These are phyloP conservation scores for Dactylellina parvicollis DNA, from an alignment of 2,329 filamentous ascomycete species.

Conservation along the genomic window DNA sequence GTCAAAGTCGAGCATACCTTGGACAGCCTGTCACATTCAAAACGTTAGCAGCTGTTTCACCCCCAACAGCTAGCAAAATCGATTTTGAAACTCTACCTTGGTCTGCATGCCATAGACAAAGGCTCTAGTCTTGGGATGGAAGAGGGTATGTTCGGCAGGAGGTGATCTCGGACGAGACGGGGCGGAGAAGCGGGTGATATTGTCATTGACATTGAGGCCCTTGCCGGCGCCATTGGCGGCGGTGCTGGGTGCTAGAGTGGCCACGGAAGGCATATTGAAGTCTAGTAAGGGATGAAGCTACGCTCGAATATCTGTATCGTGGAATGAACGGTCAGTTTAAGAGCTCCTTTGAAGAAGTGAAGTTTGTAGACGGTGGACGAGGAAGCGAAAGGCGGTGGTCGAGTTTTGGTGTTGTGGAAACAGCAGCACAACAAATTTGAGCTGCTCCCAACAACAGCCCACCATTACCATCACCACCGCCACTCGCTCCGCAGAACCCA, in stretches of 20 bases:
- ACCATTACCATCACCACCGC: no score
- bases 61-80: neutral
- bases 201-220: constrained; percentile 85
- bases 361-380: constrained; percentile 63
- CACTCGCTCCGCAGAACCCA: neutral
- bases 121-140: constrained; percentile 99
- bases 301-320: constrained; percentile 3
- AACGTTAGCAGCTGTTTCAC: neutral
- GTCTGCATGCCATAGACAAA: constrained; percentile 99
- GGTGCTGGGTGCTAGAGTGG: constrained; percentile 56
- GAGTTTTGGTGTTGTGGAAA: constrained; percentile 48
- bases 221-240: constrained; percentile 58
- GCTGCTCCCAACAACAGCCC: constrained; percentile 29
- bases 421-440: constrained; percentile 47
- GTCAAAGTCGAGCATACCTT: constrained; percentile 86
- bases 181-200: constrained; percentile 94
- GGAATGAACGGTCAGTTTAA: neutral
- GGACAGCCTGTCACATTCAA: constrained; percentile 62
- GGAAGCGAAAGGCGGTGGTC: constrained; percentile 58
- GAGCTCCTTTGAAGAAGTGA: neutral
- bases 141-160: constrained; percentile 85
- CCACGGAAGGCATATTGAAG: constrained; percentile 45
- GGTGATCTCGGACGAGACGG: constrained; percentile 93
- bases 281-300: neutral
- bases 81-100: constrained; percentile 81